Evolutionary conservation across 148 eudicot genomes (phyloP).

Genomic region (Oxyria digyna): DNA sequence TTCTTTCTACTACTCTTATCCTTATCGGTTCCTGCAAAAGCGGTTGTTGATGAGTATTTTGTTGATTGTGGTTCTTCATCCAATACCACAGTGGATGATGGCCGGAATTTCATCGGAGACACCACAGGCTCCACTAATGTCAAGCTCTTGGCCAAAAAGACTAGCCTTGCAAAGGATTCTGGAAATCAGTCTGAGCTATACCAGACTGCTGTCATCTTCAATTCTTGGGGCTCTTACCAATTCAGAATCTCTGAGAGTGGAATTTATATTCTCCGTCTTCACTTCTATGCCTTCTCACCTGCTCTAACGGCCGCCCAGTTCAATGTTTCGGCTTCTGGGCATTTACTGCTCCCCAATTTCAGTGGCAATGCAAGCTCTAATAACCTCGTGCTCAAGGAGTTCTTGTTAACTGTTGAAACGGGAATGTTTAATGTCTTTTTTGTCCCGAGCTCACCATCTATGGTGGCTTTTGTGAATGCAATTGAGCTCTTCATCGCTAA

Average conservation of each 20-base stretch:
- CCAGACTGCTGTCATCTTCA: neutral
- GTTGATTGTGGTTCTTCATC: slow-evolving; percentile 47
- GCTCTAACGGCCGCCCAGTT: neutral
- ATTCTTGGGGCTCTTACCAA: neutral
- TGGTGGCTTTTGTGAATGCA: slow-evolving; percentile 35
- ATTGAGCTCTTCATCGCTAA: slow-evolving; percentile 27
- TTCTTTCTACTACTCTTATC: neutral
- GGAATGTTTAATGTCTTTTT: slow-evolving; percentile 20
- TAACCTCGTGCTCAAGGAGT: neutral
- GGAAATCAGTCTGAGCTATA: slow-evolving; percentile 5
- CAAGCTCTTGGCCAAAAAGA: neutral
- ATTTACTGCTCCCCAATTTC: neutral
- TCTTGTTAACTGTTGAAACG: neutral
- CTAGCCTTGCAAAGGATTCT: neutral
- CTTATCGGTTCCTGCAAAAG: neutral
- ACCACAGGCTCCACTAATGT: neutral
- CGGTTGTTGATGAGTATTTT: slow-evolving; percentile 21
- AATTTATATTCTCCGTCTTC: slow-evolving; percentile 6
- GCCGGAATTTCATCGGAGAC: slow-evolving; percentile 23
- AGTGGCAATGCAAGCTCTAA: neutral
- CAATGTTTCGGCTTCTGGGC: neutral
- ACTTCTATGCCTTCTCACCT: slow-evolving; percentile 6
- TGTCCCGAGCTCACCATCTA: slow-evolving; percentile 12
- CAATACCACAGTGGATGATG: neutral
- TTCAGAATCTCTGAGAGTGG: neutral